phyloP scores from a whole-genome alignment of 345 rosid species.

The Ailanthus altissimus region DNA sequence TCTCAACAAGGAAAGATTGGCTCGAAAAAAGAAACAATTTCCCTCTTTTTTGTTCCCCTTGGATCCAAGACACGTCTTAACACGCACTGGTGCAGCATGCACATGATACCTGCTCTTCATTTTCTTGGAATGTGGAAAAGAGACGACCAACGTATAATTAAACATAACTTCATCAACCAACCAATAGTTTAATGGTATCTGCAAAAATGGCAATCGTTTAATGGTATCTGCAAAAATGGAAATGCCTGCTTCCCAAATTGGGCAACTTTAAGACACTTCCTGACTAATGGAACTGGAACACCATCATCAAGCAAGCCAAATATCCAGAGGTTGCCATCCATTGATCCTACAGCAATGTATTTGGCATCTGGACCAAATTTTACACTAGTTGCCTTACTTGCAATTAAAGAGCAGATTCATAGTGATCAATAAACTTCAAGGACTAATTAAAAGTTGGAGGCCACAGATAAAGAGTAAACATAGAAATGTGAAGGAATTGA shows the following conservation, averaged over 20 bases:
- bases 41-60: background rate
- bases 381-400: constrained; percentile 70
- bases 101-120: constrained; percentile 1
- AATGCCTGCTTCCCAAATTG: background rate
- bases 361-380: constrained; percentile 87
- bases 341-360: constrained; percentile 82
- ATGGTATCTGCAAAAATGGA: background rate
- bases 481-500: background rate
- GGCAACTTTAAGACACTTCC: constrained; percentile 30
- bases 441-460: background rate
- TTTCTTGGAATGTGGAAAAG: background rate
- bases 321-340: constrained; percentile 86
- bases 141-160: background rate
- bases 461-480: background rate
- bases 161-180: background rate
- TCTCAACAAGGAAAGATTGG: constrained; percentile 1
- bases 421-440: background rate
- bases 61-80: background rate
- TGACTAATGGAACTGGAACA: constrained; percentile 16
- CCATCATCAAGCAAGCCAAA: constrained; percentile 71
- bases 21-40: background rate
- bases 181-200: background rate
- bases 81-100: too few species aligned
- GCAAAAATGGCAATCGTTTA: background rate
- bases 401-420: constrained; percentile 10